phyloP scores from a whole-genome alignment of 208 protist genomes.

The Zelonia costaricensis region DNA sequence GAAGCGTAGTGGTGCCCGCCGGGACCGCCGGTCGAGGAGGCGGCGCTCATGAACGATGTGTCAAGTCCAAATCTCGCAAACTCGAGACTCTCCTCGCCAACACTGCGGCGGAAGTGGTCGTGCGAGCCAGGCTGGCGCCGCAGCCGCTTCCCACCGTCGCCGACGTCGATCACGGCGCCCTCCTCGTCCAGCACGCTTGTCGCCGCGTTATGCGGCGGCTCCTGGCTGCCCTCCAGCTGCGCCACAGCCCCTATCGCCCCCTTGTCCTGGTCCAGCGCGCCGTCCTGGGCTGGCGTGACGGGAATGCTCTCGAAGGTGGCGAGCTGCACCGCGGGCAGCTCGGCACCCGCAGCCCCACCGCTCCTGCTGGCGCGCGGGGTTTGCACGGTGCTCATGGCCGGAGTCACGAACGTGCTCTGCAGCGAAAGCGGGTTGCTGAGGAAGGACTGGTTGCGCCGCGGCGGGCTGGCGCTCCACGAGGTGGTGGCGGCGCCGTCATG shows the following conservation, averaged over 20 bases:
- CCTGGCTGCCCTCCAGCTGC: neutral
- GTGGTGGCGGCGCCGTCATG: neutral
- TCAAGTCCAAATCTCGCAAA: slow-evolving; percentile 53
- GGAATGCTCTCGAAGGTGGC: slow-evolving; percentile 11
- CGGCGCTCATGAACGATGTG: slow-evolving; percentile 33
- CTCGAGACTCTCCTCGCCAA: slow-evolving; percentile 27
- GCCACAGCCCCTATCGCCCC: neutral
- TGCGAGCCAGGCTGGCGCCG: neutral
- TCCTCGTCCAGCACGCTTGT: neutral
- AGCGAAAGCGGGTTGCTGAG: slow-evolving; percentile 14
- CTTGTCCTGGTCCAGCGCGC: neutral
- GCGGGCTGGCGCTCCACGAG: neutral
- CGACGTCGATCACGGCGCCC: slow-evolving; percentile 10
- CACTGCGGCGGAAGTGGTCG: slow-evolving; percentile 16
- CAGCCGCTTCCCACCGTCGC: slow-evolving; percentile 6
- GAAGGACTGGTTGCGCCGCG: slow-evolving; percentile 9
- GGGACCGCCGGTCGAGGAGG: slow-evolving; percentile 12
- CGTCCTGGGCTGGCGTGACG: slow-evolving; percentile 3
- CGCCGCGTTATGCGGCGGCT: neutral
- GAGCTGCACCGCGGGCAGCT: slow-evolving; percentile 1
- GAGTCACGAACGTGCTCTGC: slow-evolving; percentile 16
- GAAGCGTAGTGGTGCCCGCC: slow-evolving; percentile 31
- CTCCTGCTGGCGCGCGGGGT: slow-evolving; percentile 1
- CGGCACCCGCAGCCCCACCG: too few relatives aligned
- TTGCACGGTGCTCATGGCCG: slow-evolving; percentile 5